Evolutionary conservation across 495 filamentous ascomycete species (phyloP), one percentile per base, ranked within the genome.

Genomic region (Lichenothelia convexa): DNA sequence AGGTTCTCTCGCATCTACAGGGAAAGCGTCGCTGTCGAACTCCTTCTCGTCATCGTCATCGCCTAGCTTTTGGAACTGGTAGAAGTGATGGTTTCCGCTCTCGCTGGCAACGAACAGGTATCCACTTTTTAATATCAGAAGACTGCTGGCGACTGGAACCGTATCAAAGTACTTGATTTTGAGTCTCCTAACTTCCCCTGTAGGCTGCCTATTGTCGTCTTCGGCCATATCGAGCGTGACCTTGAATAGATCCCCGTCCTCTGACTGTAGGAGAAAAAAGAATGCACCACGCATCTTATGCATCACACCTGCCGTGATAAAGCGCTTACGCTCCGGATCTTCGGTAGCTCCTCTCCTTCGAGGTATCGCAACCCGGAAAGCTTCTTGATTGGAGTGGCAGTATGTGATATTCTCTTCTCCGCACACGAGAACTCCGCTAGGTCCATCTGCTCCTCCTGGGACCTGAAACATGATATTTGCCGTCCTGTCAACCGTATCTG

Each of bases 141-240:
- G 64, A 46, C 68, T 85, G 0, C 81, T 71, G 1, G 86, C 84
- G 26, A 89, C 61, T 0, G 91, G 89, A 5, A 94, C 81, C 0
- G 91, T 95, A 44, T 95, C 91, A 44, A 94, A 99, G 50, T 94
- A 95, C 54, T 93, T 93, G 59, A 99, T 87, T 53, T 82, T 91
- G 21, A 99, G 58, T 17, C 71, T 66, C 45, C 65, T 67, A 4
- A 95, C 86, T 46, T 87, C 78, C 9, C 78, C 75, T 0, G 79
- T 87, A 3, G 75, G 60, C 38, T 82, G 75, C 12, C 76, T 81
- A 20, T 75, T 67, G 3, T 74, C 75, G 51, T 93, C 81, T 47
- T 86, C 78, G 0, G 72, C 68, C 75, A 93, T 84, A 39, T 93
- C 84, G 44, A 95, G 66, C 1, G 80, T 94, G 26, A 95, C 70